These are phyloP conservation scores for Monilinia polystroma DNA, from an alignment of 2,329 filamentous ascomycete genomes.

Conservation along the genomic window DNA sequence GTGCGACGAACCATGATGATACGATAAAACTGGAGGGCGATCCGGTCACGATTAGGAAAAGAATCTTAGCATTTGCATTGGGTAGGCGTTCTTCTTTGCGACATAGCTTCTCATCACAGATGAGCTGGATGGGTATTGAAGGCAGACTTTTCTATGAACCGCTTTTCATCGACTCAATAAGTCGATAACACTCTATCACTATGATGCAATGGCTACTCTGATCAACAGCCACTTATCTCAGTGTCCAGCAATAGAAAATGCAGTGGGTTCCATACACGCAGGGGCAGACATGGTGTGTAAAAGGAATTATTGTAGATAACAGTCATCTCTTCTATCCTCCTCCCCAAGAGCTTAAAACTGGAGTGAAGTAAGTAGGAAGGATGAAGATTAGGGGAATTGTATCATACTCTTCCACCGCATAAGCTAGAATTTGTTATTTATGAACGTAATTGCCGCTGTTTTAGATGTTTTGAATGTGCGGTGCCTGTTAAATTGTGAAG, in stretches of 20 bases:
- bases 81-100: constrained; percentile 11
- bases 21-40: constrained; percentile 18
- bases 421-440: not conserved
- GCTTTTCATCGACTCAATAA: not conserved
- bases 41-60: constrained; percentile 1
- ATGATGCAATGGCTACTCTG: constrained; percentile 3
- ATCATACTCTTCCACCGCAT: constrained; percentile 5
- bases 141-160: not conserved
- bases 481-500: no score
- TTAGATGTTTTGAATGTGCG: not conserved
- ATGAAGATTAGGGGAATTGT: constrained; percentile 3
- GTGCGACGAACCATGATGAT: constrained; percentile 18
- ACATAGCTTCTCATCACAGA: not conserved
- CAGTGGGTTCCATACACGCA: not conserved
- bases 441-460: not conserved
- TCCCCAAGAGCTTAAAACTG: not conserved
- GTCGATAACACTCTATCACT: constrained; percentile 8
- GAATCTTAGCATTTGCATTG: constrained; percentile 16
- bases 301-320: constrained; percentile 9
- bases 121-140: not conserved
- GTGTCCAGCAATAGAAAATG: not conserved
- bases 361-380: no score
- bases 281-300: not conserved
- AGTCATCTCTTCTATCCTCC: constrained; percentile 1
- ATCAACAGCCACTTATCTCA: not conserved